phyloP scores from a whole-genome alignment of 1,284 basidiomycete species.

The Taiwanofungus camphoratus region DNA sequence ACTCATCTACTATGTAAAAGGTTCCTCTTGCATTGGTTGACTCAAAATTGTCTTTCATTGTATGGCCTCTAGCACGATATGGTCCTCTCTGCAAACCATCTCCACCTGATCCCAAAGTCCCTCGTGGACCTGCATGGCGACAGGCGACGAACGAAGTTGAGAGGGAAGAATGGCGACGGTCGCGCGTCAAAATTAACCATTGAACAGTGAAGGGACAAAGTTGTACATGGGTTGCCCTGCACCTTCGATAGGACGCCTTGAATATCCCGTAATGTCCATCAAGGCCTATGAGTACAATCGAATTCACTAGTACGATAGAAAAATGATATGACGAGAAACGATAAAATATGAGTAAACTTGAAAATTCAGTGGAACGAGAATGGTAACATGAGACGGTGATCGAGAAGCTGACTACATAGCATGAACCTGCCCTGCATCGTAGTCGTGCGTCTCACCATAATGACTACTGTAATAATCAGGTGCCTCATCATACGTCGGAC shows the following conservation, averaged over 20 bases:
- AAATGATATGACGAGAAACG: conserved; percentile 1
- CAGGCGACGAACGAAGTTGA: conserved; percentile 40
- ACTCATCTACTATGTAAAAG: no score
- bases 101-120: conserved; percentile 19
- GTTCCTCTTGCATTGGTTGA: conserved; percentile 59
- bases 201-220: conserved; percentile 1
- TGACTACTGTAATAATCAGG: neutral
- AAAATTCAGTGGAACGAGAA: conserved; percentile 4
- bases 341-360: conserved; percentile 7
- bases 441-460: conserved; percentile 20
- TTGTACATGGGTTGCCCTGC: conserved; percentile 6
- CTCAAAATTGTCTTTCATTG: conserved; percentile 50
- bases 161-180: conserved; percentile 37
- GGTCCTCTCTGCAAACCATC: conserved; percentile 35
- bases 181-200: conserved; percentile 40
- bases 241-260: conserved; percentile 3
- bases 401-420: conserved; percentile 23
- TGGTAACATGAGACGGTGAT: conserved; percentile 9
- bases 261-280: conserved; percentile 14
- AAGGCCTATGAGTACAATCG: conserved; percentile 20
- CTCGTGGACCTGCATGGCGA: conserved; percentile 37
- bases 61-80: conserved; percentile 58
- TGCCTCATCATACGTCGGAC: neutral
- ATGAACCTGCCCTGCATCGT: conserved; percentile 22
- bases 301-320: conserved; percentile 12